Conservation (phyloP, 805 yeast genomes). For the Schwanniomyces pseudopolymorphus region DNA sequence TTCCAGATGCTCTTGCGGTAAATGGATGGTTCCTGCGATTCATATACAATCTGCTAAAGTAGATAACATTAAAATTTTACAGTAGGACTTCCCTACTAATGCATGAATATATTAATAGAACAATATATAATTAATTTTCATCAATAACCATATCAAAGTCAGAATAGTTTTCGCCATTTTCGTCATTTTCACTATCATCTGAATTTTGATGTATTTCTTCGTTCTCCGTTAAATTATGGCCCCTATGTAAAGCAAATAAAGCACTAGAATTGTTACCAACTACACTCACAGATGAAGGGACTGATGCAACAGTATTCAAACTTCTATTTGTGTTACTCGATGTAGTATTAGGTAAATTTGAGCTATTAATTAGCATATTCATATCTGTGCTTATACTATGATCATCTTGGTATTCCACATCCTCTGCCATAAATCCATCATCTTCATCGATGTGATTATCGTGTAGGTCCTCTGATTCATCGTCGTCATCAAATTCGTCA, state of each 20-base stretch:
- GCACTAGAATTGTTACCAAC: slow-evolving; percentile 1
- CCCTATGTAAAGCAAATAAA: neutral
- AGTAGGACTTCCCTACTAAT: slow-evolving; percentile 8
- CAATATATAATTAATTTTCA: slow-evolving; percentile 15
- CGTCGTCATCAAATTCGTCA: slow-evolving; percentile 11
- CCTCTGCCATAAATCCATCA: slow-evolving; percentile 49
- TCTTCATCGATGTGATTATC: slow-evolving; percentile 19
- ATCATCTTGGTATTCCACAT: slow-evolving; percentile 45
- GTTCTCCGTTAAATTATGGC: neutral
- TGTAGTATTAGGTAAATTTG: slow-evolving; percentile 11
- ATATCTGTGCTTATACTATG: slow-evolving; percentile 21
- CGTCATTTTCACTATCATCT: slow-evolving; percentile 5
- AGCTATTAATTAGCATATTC: slow-evolving; percentile 18
- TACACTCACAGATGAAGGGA: slow-evolving; percentile 10
- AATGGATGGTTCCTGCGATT: slow-evolving; percentile 93
- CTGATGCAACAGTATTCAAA: slow-evolving; percentile 19
- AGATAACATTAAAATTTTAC: slow-evolving; percentile 50
- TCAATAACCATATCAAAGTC: slow-evolving; percentile 48
- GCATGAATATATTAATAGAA: neutral
- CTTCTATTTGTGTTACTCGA: slow-evolving; percentile 17
- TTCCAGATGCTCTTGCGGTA: slow-evolving; percentile 89
- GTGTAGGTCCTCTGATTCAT: slow-evolving; percentile 9
- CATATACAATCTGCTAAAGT: slow-evolving; percentile 79
- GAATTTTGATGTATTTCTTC: slow-evolving; percentile 1
- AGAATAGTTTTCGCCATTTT: slow-evolving; percentile 25